Base-by-base conservation (phyloP, 495 filamentous ascomycete species). In the Aspergillus olivimuriae region DNA sequence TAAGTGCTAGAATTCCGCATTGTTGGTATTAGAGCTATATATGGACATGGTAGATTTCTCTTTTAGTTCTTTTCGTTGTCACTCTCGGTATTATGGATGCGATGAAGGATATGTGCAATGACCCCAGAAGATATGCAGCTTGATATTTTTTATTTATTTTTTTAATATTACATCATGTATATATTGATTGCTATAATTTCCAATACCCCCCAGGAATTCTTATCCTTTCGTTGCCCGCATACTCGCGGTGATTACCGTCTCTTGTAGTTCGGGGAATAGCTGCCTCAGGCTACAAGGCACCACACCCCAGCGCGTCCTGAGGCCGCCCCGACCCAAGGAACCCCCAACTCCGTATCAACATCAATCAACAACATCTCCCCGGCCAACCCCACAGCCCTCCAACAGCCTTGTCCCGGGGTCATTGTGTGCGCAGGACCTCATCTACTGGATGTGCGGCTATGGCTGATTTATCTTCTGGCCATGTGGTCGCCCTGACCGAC, bases 401-500 rank as follows among this genome's bases (percentile, higher is more conserved):
- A 12, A 28, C 42, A 16, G 24, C 43, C 26, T 40, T 40, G 10
- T 24, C 11, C 34, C 34, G 14, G 21, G 22, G 12, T 20, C 26
- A 45, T 39, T 40, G 39, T 41, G 14, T 24, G 46, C 42, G 34
- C 51, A 47, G 44, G 44, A 46, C 36, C 18, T 34, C 24, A 18
- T 11, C 11, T 6, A 11, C 24, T 28, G 24, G 24, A 28, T 28
- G 24, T 28, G 24, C 28, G 50, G 56, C 26, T 33, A 72, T 72
- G 68, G 55, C 59, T 46, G 65, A 61, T 16, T 50, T 69, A 34
- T 58, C 51, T 20, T 47, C 52, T 33, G 83, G 81, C 48, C 73
- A 82, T 57, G 73, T 73, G 28, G 77, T 94, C 62, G 74, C 75
- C 60, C 76, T 92, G 42, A 75, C 66, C 60, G 84, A 94, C 58